Conservation (phyloP, 805 yeast genomes). For the Pichia eremophila region DNA sequence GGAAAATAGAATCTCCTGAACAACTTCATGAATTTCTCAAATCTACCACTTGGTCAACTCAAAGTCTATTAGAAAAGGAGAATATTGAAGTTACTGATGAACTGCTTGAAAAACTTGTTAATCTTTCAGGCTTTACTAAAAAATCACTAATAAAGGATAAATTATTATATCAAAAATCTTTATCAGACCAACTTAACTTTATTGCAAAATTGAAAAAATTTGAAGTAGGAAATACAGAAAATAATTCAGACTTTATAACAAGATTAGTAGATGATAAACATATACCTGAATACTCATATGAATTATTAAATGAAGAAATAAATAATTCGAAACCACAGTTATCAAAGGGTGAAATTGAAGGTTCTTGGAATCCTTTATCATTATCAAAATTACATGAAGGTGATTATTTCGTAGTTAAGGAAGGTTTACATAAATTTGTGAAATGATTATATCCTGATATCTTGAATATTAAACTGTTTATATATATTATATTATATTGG, state of each 20-base stretch:
- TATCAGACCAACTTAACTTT: constrained; percentile 42
- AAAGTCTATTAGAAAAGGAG: constrained; percentile 12
- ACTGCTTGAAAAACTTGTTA: constrained; percentile 28
- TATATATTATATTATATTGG: not conserved
- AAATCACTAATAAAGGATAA: constrained; percentile 22
- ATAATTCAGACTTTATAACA: constrained; percentile 8
- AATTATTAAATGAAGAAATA: constrained; percentile 23
- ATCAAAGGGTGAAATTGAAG: constrained; percentile 32
- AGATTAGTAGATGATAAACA: constrained; percentile 23
- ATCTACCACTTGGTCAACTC: constrained; percentile 21
- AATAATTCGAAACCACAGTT: constrained; percentile 13
- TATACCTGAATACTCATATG: constrained; percentile 20
- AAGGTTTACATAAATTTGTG: constrained; percentile 34
- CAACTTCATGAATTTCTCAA: constrained; percentile 14
- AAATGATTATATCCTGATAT: constrained; percentile 9
- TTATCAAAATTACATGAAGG: constrained; percentile 27
- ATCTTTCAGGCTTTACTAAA: constrained; percentile 40
- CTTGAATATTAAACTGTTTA: not conserved
- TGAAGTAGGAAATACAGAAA: constrained; percentile 7
- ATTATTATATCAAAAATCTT: constrained; percentile 23
- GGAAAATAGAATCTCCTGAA: constrained; percentile 7
- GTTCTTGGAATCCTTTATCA: constrained; percentile 34
- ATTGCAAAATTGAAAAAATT: constrained; percentile 35
- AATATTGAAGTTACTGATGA: constrained; percentile 9
- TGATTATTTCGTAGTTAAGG: constrained; percentile 35